Base-by-base conservation (phyloP, 2,329 filamentous ascomycete genomes). In the Claviceps sp. region DNA sequence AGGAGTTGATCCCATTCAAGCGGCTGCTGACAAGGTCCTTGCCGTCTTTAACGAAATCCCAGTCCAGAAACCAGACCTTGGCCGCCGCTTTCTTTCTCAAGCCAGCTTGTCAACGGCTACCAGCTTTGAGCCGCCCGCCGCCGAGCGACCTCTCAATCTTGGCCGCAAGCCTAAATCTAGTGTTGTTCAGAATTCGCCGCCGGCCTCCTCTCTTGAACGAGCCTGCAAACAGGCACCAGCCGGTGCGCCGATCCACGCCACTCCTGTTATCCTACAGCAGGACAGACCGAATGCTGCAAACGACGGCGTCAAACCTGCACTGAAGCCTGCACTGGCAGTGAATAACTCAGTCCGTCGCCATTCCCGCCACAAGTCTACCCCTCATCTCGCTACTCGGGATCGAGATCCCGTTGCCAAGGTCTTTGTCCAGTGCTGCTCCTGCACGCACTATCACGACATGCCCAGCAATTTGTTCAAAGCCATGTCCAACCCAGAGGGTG, bases 371-470 rank as follows among this genome's bases (percentile, higher is more conserved):
- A 44, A 48, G 16, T 48, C 51, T 16, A 51, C 50, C 3, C 50
- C 55, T 2, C 48, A 48, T 13, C 52, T 57, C 9, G 49, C 45
- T 9, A 47, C 45, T 26, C 14, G 29, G n/a, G 56, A 56, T 1
- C 56, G 59, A 57, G 69, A 74, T 11, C 72, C 74, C 1, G 62
- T 81, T 13, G 76, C 77, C 37, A 84, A 83, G 66, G 77, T 82
- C 70, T 75, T 84, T 34, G 79, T 83, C 13, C 74, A 83, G 60
- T 84, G 80, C 64, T 84, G 80, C 65, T 70, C 68, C 52, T 84
- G 80, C 71, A 75, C 74, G 51, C 82, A 77, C 64, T 81, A 78
- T 62, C 79, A 83, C 58, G 80, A 84, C 62, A 77, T 84, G 76
- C 80, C 80, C 4, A 77, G 74, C 49, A 75, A 77, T 51, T 68